phyloP scores from a whole-genome alignment of 2,329 filamentous ascomycete genomes.

The Sclerotinia borealis region DNA sequence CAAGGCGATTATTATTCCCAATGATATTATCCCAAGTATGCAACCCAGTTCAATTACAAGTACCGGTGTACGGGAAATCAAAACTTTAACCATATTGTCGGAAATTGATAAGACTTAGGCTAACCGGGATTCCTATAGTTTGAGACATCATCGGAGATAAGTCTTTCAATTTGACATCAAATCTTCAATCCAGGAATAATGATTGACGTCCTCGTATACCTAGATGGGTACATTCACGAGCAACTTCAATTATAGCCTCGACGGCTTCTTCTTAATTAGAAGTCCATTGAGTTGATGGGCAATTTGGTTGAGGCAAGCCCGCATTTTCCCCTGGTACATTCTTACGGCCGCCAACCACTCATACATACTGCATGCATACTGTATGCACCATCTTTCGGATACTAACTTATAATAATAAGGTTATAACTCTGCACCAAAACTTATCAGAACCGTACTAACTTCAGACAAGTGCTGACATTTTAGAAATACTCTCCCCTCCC shows the following conservation, averaged over 20 bases:
- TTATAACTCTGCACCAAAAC: slow-evolving; percentile 1
- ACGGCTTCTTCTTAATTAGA: not conserved
- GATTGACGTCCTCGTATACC: not conserved
- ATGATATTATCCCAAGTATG: not conserved
- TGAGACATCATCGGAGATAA: not conserved
- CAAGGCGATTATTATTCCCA: not conserved
- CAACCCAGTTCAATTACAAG: not conserved
- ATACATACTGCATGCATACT: slow-evolving; percentile 4
- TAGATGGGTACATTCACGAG: not conserved
- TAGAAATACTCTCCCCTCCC: not conserved
- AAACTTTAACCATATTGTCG: slow-evolving; percentile 14
- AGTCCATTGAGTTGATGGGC: not conserved
- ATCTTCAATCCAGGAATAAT: not conserved
- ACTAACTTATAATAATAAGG: too few species aligned
- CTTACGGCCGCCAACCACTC: not conserved
- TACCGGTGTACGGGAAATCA: slow-evolving; percentile 5
- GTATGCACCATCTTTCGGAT: not conserved
- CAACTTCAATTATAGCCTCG: not conserved
- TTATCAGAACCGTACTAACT: not conserved
- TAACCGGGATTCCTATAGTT: not conserved
- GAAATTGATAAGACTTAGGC: slow-evolving; percentile 3
- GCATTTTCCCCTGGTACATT: not conserved
- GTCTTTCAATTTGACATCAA: not conserved
- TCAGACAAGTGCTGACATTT: slow-evolving; percentile 10
- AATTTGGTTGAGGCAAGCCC: not conserved